Conservation (phyloP, 257 asterid genomes). For the Nicotiana undulata region DNA sequence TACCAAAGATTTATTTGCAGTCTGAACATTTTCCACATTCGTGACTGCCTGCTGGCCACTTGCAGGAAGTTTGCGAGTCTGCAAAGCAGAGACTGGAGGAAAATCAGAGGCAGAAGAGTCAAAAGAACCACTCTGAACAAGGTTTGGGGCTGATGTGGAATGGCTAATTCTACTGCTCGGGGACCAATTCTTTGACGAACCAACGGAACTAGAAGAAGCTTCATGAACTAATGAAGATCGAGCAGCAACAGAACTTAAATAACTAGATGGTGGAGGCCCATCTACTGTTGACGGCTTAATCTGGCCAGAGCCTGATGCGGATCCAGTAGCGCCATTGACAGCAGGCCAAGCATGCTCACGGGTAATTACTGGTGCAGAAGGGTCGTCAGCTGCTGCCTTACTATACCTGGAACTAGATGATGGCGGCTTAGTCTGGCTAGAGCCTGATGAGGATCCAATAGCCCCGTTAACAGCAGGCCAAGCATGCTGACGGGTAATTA, state of each 20-base stretch:
- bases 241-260: slow-evolving; percentile 39
- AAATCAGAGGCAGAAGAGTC: slow-evolving; percentile 40
- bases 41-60: slow-evolving; percentile 26
- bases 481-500: slow-evolving; percentile 13
- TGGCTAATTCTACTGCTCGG: slow-evolving; percentile 41
- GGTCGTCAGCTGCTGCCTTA: slow-evolving; percentile 18
- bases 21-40: slow-evolving; percentile 56
- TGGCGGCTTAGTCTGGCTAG: slow-evolving; percentile 13
- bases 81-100: slow-evolving; percentile 78
- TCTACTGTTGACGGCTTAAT: slow-evolving; percentile 16
- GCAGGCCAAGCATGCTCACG: slow-evolving; percentile 45
- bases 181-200: slow-evolving; percentile 45
- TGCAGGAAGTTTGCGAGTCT: slow-evolving; percentile 31
- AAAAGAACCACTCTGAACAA: slow-evolving; percentile 38
- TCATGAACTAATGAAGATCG: slow-evolving; percentile 32
- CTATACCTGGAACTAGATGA: slow-evolving; percentile 38
- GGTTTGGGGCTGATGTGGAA: slow-evolving; percentile 83
- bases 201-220: slow-evolving; percentile 30
- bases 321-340: slow-evolving; percentile 24
- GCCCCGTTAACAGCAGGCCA: slow-evolving; percentile 51
- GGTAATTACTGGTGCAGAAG: slow-evolving; percentile 25
- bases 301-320: slow-evolving; percentile 15
- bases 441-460: slow-evolving; percentile 12
- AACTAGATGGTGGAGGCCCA: slow-evolving; percentile 32
- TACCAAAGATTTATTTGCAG: slow-evolving; percentile 76